A percentile compares a stretch with the other conserved stretches of the same genome.
These are phyloP conservation scores for Candida parachauliodes DNA, from an alignment of 805 yeast species.

Conservation along the genomic window DNA sequence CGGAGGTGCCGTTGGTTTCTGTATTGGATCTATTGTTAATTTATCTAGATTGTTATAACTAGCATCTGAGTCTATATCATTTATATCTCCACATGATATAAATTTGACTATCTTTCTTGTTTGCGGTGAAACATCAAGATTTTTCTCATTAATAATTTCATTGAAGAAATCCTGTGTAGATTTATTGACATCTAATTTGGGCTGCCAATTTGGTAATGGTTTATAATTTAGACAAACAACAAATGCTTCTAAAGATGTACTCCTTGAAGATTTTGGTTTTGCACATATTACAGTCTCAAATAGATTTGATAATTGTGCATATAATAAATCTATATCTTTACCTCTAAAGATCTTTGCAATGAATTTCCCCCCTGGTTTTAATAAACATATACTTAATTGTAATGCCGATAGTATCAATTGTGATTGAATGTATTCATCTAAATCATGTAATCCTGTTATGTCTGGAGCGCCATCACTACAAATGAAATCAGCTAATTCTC, in stretches of 20 bases:
- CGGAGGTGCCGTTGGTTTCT: conserved; percentile 95
- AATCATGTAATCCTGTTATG: conserved; percentile 94
- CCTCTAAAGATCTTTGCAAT: conserved; percentile 97
- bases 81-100: conserved; percentile 90
- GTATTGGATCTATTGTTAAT: conserved; percentile 81
- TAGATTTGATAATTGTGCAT: conserved; percentile 84
- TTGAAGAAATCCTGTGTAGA: conserved; percentile 85
- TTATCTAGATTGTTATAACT: conserved; percentile 59
- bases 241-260: conserved; percentile 90
- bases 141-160: conserved; percentile 61
- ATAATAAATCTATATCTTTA: conserved; percentile 87
- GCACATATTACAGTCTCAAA: conserved; percentile 91
- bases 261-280: conserved; percentile 92
- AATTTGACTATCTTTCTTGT: conserved; percentile 84
- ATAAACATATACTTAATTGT: conserved; percentile 83
- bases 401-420: conserved; percentile 88
- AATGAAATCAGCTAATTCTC: conserved; percentile 91
- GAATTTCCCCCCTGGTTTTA: conserved; percentile 87
- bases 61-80: conserved; percentile 91
- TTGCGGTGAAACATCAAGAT: conserved; percentile 47
- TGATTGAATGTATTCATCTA: conserved; percentile 96
- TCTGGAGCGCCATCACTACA: conserved; percentile 99
- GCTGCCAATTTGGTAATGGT: conserved; percentile 84
- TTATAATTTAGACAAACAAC: conserved; percentile 86
- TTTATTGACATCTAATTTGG: conserved; percentile 49